Percentiles rank a stretch among this genome's conserved stretches.
phyloP scores from a whole-genome alignment of 139 green algal genomes.

The Coccomyxa sp. region DNA sequence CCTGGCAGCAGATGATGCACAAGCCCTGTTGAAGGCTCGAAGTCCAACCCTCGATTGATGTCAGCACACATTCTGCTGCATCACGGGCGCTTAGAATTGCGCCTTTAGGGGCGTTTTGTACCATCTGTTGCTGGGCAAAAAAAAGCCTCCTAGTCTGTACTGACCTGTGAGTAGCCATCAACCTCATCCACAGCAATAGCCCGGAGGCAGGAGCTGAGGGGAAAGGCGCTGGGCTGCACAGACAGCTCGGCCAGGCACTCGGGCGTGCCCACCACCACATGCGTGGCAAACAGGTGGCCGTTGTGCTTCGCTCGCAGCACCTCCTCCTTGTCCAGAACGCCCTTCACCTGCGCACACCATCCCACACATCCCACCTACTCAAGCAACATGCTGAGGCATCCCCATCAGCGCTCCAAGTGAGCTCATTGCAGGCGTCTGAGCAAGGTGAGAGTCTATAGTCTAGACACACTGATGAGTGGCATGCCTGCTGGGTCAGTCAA shows the following conservation, averaged over 20 bases:
- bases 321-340: constrained; percentile 76
- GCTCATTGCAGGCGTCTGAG: too few relatives aligned
- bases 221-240: not conserved
- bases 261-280: constrained; percentile 77
- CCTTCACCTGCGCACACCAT: constrained; percentile 50
- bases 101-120: not conserved
- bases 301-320: constrained; percentile 28
- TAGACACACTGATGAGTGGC: too few relatives aligned
- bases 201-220: constrained; percentile 10
- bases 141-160: not conserved
- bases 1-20: too few relatives aligned
- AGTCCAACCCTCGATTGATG: not conserved
- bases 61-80: not conserved
- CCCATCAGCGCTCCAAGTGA: too few relatives aligned
- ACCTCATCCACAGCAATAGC: constrained; percentile 51
- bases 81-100: not conserved
- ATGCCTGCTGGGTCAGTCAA: too few relatives aligned
- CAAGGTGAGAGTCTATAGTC: too few relatives aligned
- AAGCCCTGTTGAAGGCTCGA: too few relatives aligned
- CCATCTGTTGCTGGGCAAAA: not conserved
- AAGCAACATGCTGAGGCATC: too few relatives aligned
- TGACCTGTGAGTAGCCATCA: constrained; percentile 46
- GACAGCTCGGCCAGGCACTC: constrained; percentile 35
- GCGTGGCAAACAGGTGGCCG: constrained; percentile 45
- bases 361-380: too few relatives aligned